Evolutionary conservation across 768 basidiomycete genomes (phyloP).

Genomic region (Trametes cinnabarina): DNA sequence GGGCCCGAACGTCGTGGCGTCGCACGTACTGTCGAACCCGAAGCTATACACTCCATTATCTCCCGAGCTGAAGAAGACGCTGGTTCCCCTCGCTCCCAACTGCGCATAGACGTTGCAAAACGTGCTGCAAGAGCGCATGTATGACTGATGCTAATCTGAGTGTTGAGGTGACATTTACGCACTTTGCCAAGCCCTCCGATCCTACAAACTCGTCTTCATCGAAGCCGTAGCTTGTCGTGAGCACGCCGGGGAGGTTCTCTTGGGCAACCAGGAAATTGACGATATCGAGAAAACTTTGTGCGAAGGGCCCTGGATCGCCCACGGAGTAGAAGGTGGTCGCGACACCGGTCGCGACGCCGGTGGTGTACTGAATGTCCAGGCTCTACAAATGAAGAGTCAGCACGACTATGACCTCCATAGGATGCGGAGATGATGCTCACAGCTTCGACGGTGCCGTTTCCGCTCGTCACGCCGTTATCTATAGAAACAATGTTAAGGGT

Average conservation of each 20-base stretch:
- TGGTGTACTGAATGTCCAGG: conserved; percentile 38
- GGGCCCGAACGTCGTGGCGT: conserved; percentile 37
- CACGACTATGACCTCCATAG: background rate
- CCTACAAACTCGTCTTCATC: conserved; percentile 29
- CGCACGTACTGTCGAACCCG: conserved; percentile 32
- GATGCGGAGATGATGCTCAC: background rate
- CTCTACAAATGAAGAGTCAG: conserved; percentile 25
- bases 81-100: conserved; percentile 35
- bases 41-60: conserved; percentile 36
- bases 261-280: conserved; percentile 29
- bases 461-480: conserved; percentile 33
- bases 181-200: conserved; percentile 25
- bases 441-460: conserved; percentile 30
- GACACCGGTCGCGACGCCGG: conserved; percentile 34
- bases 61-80: conserved; percentile 37
- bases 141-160: too few relatives aligned
- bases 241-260: conserved; percentile 28
- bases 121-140: too few relatives aligned
- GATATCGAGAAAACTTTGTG: conserved; percentile 35
- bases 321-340: conserved; percentile 34
- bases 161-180: too few relatives aligned
- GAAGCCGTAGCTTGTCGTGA: conserved; percentile 35
- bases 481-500: conserved; percentile 26
- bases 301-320: conserved; percentile 28
- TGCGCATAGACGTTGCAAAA: conserved; percentile 36